These are phyloP conservation scores for Globisporangium cystogenes DNA, from an alignment of 352 stramenopile genomes.

Conservation along the genomic window DNA sequence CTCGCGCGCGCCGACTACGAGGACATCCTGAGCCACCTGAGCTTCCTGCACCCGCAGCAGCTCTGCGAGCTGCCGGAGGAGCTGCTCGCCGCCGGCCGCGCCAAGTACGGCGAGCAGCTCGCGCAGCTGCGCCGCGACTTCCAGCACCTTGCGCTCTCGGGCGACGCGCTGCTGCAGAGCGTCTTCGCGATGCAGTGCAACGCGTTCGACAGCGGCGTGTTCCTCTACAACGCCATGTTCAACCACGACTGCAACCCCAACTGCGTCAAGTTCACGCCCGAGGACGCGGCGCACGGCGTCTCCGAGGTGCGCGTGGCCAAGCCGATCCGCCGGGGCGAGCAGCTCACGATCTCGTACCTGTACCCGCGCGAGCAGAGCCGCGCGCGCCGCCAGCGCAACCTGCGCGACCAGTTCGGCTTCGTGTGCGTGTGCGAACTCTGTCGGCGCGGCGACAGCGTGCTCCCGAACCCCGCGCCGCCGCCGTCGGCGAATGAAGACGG, in stretches of 20 bases:
- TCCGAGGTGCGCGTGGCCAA: constrained; percentile 91
- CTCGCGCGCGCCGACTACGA: constrained; percentile 61
- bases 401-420: constrained; percentile 92
- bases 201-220: constrained; percentile 91
- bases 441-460: constrained; percentile 57
- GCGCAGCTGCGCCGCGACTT: constrained; percentile 49
- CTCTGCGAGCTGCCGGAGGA: constrained; percentile 57
- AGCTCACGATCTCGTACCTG: constrained; percentile 93
- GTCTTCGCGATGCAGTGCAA: constrained; percentile 93
- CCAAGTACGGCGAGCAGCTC: constrained; percentile 56
- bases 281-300: constrained; percentile 41
- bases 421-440: constrained; percentile 68
- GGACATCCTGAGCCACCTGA: constrained; percentile 70
- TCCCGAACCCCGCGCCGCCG: constrained; percentile 23
- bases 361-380: constrained; percentile 88
- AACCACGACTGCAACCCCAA: constrained; percentile 95
- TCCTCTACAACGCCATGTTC: constrained; percentile 92
- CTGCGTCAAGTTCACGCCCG: constrained; percentile 90
- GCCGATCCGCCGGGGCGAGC: constrained; percentile 79
- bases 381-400: constrained; percentile 62
- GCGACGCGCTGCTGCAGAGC: constrained; percentile 82
- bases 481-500: constrained; percentile 2
- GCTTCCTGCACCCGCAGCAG: constrained; percentile 83
- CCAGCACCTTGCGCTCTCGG: constrained; percentile 31
- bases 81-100: constrained; percentile 39